phyloP scores from a whole-genome alignment of 2,329 filamentous ascomycete genomes.

The Drechslerella coelobrocha region DNA sequence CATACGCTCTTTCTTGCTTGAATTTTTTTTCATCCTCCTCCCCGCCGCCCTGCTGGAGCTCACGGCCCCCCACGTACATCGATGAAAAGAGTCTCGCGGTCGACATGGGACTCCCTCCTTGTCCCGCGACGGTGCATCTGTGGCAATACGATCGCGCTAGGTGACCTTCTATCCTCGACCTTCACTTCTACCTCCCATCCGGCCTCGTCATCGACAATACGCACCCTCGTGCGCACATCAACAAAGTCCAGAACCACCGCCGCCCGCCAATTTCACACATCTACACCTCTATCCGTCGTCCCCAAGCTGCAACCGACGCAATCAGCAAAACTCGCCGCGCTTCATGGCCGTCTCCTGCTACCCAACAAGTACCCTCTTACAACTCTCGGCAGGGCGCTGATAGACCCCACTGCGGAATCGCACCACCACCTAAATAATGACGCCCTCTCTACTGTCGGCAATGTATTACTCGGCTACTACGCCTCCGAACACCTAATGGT shows the following conservation, averaged over 20 bases:
- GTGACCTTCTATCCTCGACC: conserved; percentile 31
- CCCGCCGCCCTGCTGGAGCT: too few relatives aligned
- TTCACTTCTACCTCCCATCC: conserved; percentile 21
- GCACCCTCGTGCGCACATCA: conserved; percentile 5
- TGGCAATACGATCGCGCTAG: conserved; percentile 38
- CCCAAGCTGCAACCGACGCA: conserved; percentile 33
- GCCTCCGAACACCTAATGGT: conserved; percentile 85
- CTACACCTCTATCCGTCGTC: conserved; percentile 28
- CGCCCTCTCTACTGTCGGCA: conserved; percentile 79
- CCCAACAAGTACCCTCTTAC: conserved; percentile 81
- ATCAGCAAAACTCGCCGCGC: conserved; percentile 88
- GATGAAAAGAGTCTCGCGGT: conserved; percentile 49
- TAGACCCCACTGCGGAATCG: conserved; percentile 83
- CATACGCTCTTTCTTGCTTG: conserved; percentile 8
- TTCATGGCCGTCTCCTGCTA: conserved; percentile 86
- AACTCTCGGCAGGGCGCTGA: conserved; percentile 82
- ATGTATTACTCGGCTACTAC: conserved; percentile 85
- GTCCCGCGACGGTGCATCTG: conserved; percentile 49
- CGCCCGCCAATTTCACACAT: conserved; percentile 24
- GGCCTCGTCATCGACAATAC: conserved; percentile 12
- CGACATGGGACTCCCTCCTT: conserved; percentile 48
- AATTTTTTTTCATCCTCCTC: conserved; percentile 7
- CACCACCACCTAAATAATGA: conserved; percentile 86
- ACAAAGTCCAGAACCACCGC: conserved; percentile 18
- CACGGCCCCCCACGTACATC: conserved; percentile 24